Conservation (phyloP, 805 yeast species). For the Saccharomycopsis synnaedendra region DNA sequence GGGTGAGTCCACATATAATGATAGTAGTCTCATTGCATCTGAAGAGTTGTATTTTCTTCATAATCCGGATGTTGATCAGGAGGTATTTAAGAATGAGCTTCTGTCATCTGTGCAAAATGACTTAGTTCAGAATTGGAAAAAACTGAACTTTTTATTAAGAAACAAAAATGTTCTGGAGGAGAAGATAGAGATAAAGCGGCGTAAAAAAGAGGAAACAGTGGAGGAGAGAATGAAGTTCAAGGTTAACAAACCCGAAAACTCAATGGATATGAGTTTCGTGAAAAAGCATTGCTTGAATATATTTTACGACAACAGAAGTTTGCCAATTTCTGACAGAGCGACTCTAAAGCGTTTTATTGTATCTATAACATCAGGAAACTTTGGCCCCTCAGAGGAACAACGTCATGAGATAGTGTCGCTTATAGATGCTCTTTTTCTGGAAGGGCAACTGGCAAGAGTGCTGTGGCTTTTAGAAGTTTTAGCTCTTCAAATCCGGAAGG, state of each 20-base stretch:
- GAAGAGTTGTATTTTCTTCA: slow-evolving; percentile 11
- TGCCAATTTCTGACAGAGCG: background rate
- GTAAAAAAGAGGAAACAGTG: background rate
- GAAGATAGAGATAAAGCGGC: background rate
- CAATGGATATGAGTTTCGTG: too few species aligned
- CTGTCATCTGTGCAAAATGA: slow-evolving; percentile 8
- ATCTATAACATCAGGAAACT: too few species aligned
- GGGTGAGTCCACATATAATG: background rate
- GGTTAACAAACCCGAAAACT: too few species aligned
- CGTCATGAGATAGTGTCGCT: too few species aligned
- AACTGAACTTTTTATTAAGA: too few species aligned
- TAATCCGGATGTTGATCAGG: slow-evolving; percentile 9
- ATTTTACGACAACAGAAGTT: background rate
- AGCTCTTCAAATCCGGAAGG: too few species aligned
- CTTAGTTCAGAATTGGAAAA: slow-evolving; percentile 9
- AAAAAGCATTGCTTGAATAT: too few species aligned
- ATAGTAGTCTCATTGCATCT: slow-evolving; percentile 4
- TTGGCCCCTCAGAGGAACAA: too few species aligned
- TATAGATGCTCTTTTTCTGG: too few species aligned
- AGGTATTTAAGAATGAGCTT: slow-evolving; percentile 6
- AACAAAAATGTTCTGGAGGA: slow-evolving; percentile 8
- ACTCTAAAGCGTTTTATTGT: background rate
- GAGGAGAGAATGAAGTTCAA: background rate
- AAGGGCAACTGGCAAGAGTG: too few species aligned
- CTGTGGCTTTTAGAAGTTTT: too few species aligned